Conservation (phyloP, 2,329 filamentous ascomycete genomes). For the Aureobasidium sp. region DNA sequence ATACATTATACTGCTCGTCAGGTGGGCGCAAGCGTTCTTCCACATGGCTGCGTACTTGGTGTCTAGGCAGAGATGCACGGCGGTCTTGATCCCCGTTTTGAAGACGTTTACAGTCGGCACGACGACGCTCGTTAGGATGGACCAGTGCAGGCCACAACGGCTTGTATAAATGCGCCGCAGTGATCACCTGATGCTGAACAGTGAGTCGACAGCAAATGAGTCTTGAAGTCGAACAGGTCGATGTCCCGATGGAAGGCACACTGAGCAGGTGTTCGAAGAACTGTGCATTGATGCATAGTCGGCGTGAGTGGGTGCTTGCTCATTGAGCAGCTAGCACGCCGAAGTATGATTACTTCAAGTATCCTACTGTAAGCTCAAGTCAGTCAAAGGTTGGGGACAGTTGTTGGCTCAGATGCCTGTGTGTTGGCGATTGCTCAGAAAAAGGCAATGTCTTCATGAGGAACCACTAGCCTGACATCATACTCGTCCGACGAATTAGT, state of each 20-base stretch:
- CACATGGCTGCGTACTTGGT: background rate
- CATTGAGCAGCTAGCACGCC: background rate
- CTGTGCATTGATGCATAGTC: background rate
- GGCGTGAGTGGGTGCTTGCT: background rate
- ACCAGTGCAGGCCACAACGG: background rate
- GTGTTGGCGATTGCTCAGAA: background rate
- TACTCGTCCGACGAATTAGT: slow-evolving; percentile 26
- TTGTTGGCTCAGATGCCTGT: background rate
- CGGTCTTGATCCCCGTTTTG: background rate
- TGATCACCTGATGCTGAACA: background rate
- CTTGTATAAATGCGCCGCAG: background rate
- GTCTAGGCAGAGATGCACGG: background rate
- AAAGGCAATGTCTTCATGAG: slow-evolving; percentile 14
- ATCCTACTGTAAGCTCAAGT: background rate
- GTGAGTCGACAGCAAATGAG: background rate
- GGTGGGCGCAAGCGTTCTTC: background rate
- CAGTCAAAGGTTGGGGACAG: background rate
- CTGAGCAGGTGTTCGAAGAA: background rate
- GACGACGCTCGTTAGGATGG: background rate
- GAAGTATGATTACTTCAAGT: background rate
- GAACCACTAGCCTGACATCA: slow-evolving; percentile 50
- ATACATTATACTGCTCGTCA: background rate
- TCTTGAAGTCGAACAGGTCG: background rate
- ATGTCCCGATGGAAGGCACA: background rate
- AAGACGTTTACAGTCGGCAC: background rate